phyloP scores from a whole-genome alignment of 441 rosid genomes.

The Aquilaria agallochum region DNA sequence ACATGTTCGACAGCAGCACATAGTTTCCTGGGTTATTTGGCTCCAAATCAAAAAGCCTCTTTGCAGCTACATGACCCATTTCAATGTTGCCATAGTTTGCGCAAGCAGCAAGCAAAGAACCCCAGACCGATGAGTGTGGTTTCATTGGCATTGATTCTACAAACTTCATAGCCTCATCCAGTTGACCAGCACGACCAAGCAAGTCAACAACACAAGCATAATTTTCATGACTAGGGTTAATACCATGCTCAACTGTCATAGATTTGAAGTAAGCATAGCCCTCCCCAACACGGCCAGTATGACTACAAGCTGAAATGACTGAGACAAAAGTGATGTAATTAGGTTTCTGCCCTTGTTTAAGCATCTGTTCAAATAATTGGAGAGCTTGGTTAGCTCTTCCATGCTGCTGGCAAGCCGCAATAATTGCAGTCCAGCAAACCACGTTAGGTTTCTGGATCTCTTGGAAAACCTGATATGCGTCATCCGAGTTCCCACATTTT shows the following conservation, averaged over 20 bases:
- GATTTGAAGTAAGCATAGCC: slow-evolving; percentile 29
- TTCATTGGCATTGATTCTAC: slow-evolving; percentile 33
- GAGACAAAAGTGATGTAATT: slow-evolving; percentile 33
- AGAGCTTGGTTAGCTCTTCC: slow-evolving; percentile 28
- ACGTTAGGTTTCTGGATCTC: slow-evolving; percentile 24
- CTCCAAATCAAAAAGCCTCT: slow-evolving; percentile 38
- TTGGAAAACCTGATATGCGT: slow-evolving; percentile 32
- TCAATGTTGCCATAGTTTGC: slow-evolving; percentile 28
- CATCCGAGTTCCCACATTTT: slow-evolving; percentile 35
- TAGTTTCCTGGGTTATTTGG: slow-evolving; percentile 42
- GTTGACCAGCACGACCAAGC: slow-evolving; percentile 35
- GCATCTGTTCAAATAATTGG: slow-evolving; percentile 30
- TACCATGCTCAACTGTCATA: slow-evolving; percentile 26
- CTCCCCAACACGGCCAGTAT: slow-evolving; percentile 29
- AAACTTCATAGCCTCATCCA: slow-evolving; percentile 33
- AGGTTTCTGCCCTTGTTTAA: slow-evolving; percentile 26
- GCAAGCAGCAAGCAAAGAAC: slow-evolving; percentile 39
- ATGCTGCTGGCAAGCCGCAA: slow-evolving; percentile 35
- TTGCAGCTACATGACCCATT: slow-evolving; percentile 33
- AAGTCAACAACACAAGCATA: slow-evolving; percentile 44
- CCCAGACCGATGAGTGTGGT: slow-evolving; percentile 28
- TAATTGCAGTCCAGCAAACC: slow-evolving; percentile 36
- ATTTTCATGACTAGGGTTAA: slow-evolving; percentile 37
- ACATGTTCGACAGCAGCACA: slow-evolving; percentile 35
- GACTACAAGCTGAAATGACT: slow-evolving; percentile 41